Percentiles rank a stretch among this genome's conserved stretches.
Conservation (phyloP, 73 alveolate genomes). For the Symbiodinium natans region DNA sequence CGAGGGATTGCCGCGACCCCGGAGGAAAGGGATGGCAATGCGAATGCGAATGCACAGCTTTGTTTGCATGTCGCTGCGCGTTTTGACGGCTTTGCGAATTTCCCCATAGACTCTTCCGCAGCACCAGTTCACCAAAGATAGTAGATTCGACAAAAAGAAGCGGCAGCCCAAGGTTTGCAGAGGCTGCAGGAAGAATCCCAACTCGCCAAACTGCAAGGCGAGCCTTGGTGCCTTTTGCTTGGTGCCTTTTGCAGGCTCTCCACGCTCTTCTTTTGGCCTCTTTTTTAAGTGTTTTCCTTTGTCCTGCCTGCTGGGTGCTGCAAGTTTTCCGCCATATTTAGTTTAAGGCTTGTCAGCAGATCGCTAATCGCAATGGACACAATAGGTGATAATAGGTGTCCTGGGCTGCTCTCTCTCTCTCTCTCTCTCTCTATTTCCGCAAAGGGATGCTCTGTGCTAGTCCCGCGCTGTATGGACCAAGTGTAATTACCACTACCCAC, state of each 20-base stretch:
- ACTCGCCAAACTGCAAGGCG: slow-evolving; percentile 81
- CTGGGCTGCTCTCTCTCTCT: too few relatives aligned
- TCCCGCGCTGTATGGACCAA: too few relatives aligned
- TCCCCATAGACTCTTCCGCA: background rate
- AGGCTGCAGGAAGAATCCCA: slow-evolving; percentile 77
- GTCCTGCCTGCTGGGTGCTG: background rate
- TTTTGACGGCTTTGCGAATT: background rate
- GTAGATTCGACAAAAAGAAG: too few relatives aligned
- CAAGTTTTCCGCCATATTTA: background rate
- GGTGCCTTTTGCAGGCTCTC: background rate
- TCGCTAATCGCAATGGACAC: too few relatives aligned
- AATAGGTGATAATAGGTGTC: too few relatives aligned
- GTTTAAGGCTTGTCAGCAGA: background rate
- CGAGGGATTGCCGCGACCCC: slow-evolving; percentile 31
- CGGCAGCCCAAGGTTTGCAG: slow-evolving; percentile 51
- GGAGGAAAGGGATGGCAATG: too few relatives aligned
- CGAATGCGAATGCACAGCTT: too few relatives aligned
- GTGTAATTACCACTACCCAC: too few relatives aligned
- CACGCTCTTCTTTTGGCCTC: background rate
- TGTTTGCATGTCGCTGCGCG: background rate
- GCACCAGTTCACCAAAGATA: background rate
- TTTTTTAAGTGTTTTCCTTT: background rate
- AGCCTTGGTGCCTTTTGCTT: background rate
- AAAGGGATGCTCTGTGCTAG: too few relatives aligned
- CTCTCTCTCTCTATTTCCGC: too few relatives aligned